Evolutionary conservation across 2,329 filamentous ascomycete genomes (phyloP).

Genomic region (Hypoxylon rubiginosum): DNA sequence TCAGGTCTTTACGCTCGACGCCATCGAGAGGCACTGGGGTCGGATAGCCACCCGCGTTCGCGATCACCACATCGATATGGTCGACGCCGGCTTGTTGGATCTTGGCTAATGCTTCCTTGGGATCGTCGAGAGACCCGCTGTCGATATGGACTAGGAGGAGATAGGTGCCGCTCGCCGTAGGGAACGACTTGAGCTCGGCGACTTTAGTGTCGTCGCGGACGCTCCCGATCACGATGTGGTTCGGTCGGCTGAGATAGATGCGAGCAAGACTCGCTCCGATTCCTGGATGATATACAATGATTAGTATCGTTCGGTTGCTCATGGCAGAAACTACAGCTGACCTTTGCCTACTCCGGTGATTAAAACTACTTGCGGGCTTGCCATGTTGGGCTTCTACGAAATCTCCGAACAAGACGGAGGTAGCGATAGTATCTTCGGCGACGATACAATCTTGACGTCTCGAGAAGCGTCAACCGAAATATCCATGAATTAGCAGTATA

Average conservation of each 20-base stretch:
- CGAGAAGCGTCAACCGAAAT: no score
- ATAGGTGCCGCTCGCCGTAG: background rate
- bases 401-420: no score
- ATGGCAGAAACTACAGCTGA: no score
- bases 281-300: no score
- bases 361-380: no score
- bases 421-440: no score
- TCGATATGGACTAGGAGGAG: background rate
- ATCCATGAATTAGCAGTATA: no score
- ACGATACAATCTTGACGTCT: no score
- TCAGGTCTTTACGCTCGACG: background rate
- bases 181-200: background rate
- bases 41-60: background rate
- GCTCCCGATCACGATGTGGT: constrained; percentile 3
- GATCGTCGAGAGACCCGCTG: background rate
- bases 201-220: background rate
- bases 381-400: no score
- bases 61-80: background rate
- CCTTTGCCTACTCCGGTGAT: no score
- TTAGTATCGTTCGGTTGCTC: no score
- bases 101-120: background rate
- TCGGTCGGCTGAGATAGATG: background rate
- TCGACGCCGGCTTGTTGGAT: background rate
- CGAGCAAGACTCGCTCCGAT: background rate
- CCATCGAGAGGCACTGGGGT: background rate